phyloP scores from a whole-genome alignment of 257 asterid genomes.

The Nicotiana paniculata region DNA sequence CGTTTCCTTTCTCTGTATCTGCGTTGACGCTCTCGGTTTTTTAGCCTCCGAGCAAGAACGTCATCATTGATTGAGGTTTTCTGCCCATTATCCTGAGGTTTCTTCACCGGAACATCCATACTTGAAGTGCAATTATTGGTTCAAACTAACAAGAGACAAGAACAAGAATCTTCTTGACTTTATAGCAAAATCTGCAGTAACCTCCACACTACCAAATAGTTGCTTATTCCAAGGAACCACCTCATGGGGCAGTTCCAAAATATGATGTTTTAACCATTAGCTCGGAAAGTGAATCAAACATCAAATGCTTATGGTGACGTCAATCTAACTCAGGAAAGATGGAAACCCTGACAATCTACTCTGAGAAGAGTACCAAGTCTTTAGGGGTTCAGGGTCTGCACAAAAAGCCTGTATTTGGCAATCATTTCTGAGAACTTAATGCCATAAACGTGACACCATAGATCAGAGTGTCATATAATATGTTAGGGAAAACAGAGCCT shows the following conservation, averaged over 20 bases:
- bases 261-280: neutral
- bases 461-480: no score
- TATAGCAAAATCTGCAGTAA: neutral
- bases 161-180: neutral
- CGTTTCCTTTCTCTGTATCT: conserved; percentile 91
- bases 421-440: neutral
- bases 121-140: conserved; percentile 5
- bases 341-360: neutral
- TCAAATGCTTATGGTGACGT: neutral
- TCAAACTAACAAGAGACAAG: neutral
- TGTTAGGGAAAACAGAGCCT: no score
- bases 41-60: conserved; percentile 56
- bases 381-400: neutral
- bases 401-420: neutral
- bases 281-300: neutral
- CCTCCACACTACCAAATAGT: neutral
- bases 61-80: conserved; percentile 35
- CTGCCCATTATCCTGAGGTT: conserved; percentile 39
- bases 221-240: neutral
- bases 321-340: neutral
- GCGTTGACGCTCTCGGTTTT: conserved; percentile 87
- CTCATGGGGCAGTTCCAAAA: neutral
- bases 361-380: neutral
- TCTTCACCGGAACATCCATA: conserved; percentile 38
- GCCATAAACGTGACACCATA: neutral